phyloP scores from a whole-genome alignment of 768 basidiomycete genomes.

The Mrakia frigida region DNA sequence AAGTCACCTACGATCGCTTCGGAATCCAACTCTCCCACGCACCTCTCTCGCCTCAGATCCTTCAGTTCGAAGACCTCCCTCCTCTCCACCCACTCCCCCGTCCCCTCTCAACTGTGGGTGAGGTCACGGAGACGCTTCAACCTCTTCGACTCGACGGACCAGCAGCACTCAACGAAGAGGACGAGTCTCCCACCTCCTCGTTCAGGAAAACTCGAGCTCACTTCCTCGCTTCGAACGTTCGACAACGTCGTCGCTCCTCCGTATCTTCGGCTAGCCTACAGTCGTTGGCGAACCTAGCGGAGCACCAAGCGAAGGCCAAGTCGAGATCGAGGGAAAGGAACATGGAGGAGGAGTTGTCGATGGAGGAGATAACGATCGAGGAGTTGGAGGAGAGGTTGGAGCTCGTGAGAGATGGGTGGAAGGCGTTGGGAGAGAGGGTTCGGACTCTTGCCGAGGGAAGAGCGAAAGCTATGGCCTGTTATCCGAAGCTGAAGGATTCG shows the following conservation, averaged over 20 bases:
- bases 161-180: no score
- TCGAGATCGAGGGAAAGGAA: neutral
- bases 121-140: neutral
- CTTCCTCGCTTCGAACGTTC: neutral
- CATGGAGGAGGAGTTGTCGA: neutral
- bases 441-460: neutral
- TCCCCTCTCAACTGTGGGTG: neutral
- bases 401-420: neutral
- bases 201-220: neutral
- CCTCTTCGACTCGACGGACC: neutral
- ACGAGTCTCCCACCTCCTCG: neutral
- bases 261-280: neutral
- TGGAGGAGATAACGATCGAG: slow-evolving; percentile 3
- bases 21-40: neutral
- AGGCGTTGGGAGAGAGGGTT: neutral
- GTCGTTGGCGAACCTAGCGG: neutral
- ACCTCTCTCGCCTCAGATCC: neutral
- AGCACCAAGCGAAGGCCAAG: neutral
- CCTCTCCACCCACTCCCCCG: neutral
- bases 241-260: neutral
- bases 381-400: neutral
- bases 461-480: neutral
- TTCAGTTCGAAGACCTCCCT: neutral
- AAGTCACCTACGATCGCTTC: neutral
- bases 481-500: neutral